Evolutionary conservation across 2,329 filamentous ascomycete species (phyloP).

Genomic region (Leptographium procerum): DNA sequence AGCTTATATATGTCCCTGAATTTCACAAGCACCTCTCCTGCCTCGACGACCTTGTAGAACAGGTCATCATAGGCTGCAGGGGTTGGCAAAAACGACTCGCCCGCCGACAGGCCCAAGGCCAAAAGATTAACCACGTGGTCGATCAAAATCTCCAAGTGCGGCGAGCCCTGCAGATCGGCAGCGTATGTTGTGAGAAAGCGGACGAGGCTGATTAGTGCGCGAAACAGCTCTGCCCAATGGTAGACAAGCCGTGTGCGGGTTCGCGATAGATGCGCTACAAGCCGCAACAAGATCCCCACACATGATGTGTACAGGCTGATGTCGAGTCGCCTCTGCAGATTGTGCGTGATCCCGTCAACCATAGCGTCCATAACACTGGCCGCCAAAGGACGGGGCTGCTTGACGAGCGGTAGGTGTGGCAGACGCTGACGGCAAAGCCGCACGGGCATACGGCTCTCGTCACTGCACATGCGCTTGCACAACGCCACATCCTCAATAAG

Average conservation of each 20-base stretch:
- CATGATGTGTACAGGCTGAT: constrained; percentile 73
- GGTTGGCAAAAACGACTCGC: constrained; percentile 83
- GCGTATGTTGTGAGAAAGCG: constrained; percentile 85
- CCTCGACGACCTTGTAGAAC: constrained; percentile 97
- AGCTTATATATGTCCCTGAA: constrained; percentile 69
- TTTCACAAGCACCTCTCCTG: constrained; percentile 67
- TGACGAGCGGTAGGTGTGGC: constrained; percentile 68
- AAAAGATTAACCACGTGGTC: constrained; percentile 72
- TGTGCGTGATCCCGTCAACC: constrained; percentile 88
- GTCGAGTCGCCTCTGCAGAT: constrained; percentile 75
- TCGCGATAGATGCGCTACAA: constrained; percentile 74
- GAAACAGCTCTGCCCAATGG: constrained; percentile 94
- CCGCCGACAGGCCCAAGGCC: constrained; percentile 71
- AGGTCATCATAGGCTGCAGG: constrained; percentile 86
- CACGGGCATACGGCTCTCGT: constrained; percentile 46
- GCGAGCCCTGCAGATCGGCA: constrained; percentile 55
- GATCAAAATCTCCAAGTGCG: constrained; percentile 62
- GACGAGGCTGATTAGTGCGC: constrained; percentile 74
- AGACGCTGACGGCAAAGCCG: constrained; percentile 82
- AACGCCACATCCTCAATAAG: constrained; percentile 75
- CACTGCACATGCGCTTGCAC: constrained; percentile 71
- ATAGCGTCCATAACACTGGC: constrained; percentile 74
- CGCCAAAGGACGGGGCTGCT: constrained; percentile 60
- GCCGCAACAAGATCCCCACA: constrained; percentile 68
- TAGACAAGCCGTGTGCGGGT: constrained; percentile 73